Percentiles rank a stretch among this genome's conserved stretches.
These are phyloP conservation scores for Colletotrichum eleusines DNA, from an alignment of 2,329 filamentous ascomycete species.

Conservation along the genomic window DNA sequence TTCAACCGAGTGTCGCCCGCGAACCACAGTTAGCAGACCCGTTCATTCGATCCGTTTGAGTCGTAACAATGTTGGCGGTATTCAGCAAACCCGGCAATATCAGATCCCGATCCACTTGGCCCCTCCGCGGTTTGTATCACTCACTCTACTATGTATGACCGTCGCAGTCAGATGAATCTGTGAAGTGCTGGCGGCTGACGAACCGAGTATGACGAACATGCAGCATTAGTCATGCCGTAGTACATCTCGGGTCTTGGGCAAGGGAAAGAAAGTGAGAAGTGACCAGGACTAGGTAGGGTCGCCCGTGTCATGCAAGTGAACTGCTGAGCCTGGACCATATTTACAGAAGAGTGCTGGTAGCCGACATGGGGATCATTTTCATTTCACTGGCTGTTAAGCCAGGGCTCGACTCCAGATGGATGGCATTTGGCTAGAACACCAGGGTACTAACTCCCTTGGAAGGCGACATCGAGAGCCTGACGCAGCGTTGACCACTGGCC, in stretches of 20 bases:
- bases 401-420: not conserved
- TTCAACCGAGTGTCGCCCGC: not conserved
- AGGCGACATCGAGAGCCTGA: not conserved
- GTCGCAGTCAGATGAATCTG: not conserved
- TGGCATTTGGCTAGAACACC: not conserved
- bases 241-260: not conserved
- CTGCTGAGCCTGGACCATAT: not conserved
- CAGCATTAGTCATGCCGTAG: conserved; percentile 3
- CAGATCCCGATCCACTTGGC: not conserved
- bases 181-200: not conserved
- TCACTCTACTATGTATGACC: not conserved
- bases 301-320: not conserved
- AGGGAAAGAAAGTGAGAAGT: conserved; percentile 5
- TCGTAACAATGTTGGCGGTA: not conserved
- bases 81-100: not conserved
- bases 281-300: not conserved
- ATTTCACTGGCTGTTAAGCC: not conserved
- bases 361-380: not conserved
- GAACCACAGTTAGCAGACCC: not conserved
- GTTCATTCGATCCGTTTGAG: not conserved
- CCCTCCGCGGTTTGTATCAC: not conserved
- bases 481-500: not conserved
- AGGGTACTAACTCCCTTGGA: not conserved
- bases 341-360: not conserved
- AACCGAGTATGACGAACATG: not conserved